Base-by-base conservation (phyloP, 2,329 filamentous ascomycete genomes). In the Venturia aucupariae region DNA sequence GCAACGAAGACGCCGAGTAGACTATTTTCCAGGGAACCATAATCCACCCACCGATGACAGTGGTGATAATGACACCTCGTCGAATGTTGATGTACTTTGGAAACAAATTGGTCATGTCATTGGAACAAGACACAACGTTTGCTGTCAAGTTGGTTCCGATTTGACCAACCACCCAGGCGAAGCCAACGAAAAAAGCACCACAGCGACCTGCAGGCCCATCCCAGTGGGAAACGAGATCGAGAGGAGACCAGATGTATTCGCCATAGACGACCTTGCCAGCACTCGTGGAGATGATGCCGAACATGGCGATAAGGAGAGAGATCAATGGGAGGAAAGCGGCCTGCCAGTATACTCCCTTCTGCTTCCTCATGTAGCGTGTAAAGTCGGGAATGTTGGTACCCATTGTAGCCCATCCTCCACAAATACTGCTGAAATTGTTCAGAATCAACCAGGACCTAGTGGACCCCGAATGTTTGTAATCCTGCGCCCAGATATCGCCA, bases 21-120 rank as follows among this genome's bases (percentile, higher is more conserved):
- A 64, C 24, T 19, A 64, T 15, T 67, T 72, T 15, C 72, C 71
- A 73, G 0, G 72, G 48, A 1, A 61, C 62, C 30, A 64, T 64
- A 42, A 61, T 24, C 65, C 65, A 66, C 1, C 64, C 61, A 35
- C 38, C 62, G 30, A 65, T 39, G 54, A 66, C 30, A 17, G 62
- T 41, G 1, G 57, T 44, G 38, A 66, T 60, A 41, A 66, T 65
- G 6, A 67, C 65, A 2, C 69, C 71, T 4, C 71, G 66, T 1
- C 70, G 65, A 11, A 73, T 69, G 8, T 70, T 72, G 60, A 68
- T 38, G 64, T 67, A 19, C 70, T 78, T 35, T 73, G 75, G 19
- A 67, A 73, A 51, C 70, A 74, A 41, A 72, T 79, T 2, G 79
- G 80, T 39, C 76, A 78, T 64, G 79, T 84, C 7, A 30, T 70